Base-by-base conservation (phyloP, 768 basidiomycete genomes). In the Suillus subluteus region DNA sequence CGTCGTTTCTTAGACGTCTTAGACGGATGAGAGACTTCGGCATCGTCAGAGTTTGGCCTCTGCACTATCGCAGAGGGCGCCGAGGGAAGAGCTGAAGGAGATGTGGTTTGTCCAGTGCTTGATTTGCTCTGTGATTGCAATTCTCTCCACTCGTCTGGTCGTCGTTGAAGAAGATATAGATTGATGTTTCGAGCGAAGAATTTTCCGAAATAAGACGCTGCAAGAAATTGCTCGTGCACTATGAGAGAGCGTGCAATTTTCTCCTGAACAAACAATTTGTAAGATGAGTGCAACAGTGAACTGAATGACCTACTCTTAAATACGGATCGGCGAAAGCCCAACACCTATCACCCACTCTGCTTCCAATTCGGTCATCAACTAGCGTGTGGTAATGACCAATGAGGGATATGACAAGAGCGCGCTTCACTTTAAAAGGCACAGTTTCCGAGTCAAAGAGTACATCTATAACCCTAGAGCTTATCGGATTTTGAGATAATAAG, bases 261-360 rank as follows among this genome's bases (percentile, higher is more conserved):
- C 80, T 98, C 96, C 94, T 97, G 69, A 26, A 37, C 26, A 41
- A 26, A 15, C 6, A 63, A 40, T 40, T 66, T 62, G 15, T 52
- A 65, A 68, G 13, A 41, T 64, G 12, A 32, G 21, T 16, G 37
- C 41, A 66, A 26, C 43, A 18, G 56, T 37, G n/a, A 43, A 30
- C 11, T 21, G 12, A 61, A 61, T 40, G 41, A 59, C 67, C 30
- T 67, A 96, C 95, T 82, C 92, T 96, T 69, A 98, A 84, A 78
- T 92, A 98, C 1, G 94, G 90, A 79, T 99, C 98, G n/a, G 92
- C 90, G 68, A 86, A 88, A 1, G 84, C 87, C 95, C 95, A 99
- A 70, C 91, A 93, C n/a, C 91, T 88, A 72, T 96, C 97, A 6
- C 87, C 93, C 0, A 99, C 89, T 58, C 95, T 85, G 72, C 93